Percentiles rank a stretch among this genome's conserved stretches.
Conservation (phyloP, 371 early-diverging fungal species). For the Amoeboaphelidium protococcarum region DNA sequence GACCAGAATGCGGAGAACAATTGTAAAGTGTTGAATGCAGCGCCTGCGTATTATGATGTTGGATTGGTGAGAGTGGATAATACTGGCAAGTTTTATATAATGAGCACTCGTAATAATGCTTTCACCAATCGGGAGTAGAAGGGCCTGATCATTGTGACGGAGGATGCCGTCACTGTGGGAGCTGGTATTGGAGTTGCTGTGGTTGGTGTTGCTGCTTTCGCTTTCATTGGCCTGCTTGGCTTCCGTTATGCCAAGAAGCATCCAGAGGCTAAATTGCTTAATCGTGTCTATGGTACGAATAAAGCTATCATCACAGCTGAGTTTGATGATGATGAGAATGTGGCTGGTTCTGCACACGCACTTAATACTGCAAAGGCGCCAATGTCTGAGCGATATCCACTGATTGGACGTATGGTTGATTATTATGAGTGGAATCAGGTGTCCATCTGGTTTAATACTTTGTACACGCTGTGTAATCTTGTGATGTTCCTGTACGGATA, state of each 20-base stretch:
- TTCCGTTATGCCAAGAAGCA: background rate
- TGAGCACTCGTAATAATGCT: conserved; percentile 10
- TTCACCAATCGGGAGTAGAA: conserved; percentile 12
- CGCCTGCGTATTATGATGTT: conserved; percentile 5
- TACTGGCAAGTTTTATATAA: conserved; percentile 6
- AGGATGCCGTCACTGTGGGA: conserved; percentile 1
- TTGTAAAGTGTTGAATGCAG: conserved; percentile 5
- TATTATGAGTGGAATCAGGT: conserved; percentile 8
- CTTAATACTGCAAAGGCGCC: background rate
- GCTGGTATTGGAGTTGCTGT: conserved; percentile 6
- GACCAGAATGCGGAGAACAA: background rate
- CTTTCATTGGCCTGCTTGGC: background rate
- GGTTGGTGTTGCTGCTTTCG: conserved; percentile 1
- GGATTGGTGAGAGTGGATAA: conserved; percentile 6
- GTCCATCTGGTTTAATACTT: conserved; percentile 1
- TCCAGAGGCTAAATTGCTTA: conserved; percentile 1
- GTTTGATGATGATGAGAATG: background rate
- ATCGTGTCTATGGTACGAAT: background rate
- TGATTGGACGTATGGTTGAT: background rate
- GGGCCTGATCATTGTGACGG: conserved; percentile 3
- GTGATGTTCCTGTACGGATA: conserved; percentile 8
- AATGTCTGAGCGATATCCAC: background rate
- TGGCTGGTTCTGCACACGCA: conserved; percentile 2
- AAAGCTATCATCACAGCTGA: background rate
- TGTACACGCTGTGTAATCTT: conserved; percentile 3